Conservation (phyloP, 106 monocot genomes). For the Amphibolis antarctica region DNA sequence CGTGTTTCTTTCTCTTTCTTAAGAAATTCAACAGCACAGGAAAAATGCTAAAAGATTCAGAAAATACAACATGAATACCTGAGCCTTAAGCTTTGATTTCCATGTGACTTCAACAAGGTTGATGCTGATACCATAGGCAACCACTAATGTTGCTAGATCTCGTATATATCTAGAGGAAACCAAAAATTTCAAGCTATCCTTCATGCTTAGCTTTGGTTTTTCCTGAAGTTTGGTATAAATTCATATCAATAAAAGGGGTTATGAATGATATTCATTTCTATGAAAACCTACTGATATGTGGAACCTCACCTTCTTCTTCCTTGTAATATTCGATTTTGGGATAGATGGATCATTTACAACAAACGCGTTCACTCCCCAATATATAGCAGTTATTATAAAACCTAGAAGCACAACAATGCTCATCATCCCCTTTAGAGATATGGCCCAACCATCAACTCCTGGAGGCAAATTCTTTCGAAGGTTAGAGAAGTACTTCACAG, state of each 20-base stretch:
- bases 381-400: slow-evolving; percentile 52
- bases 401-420: slow-evolving; percentile 84
- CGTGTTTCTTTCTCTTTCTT: too few relatives aligned
- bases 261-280: neutral
- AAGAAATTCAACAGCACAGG: too few relatives aligned
- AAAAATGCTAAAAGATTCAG: neutral
- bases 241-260: neutral
- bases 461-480: slow-evolving; percentile 79
- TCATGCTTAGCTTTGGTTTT: slow-evolving; percentile 82
- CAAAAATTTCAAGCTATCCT: slow-evolving; percentile 86
- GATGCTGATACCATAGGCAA: slow-evolving; percentile 96
- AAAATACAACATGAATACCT: slow-evolving; percentile 34
- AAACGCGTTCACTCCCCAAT: slow-evolving; percentile 84
- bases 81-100: slow-evolving; percentile 98
- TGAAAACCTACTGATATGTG: neutral
- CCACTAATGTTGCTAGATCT: slow-evolving; percentile 92
- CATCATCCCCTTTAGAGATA: slow-evolving; percentile 97
- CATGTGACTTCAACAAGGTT: slow-evolving; percentile 99
- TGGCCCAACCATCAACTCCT: slow-evolving; percentile 92
- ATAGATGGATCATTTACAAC: slow-evolving; percentile 76
- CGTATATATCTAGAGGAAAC: slow-evolving; percentile 84
- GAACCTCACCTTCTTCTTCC: slow-evolving; percentile 64
- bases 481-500: slow-evolving; percentile 96
- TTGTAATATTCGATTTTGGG: slow-evolving; percentile 48
- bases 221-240: slow-evolving; percentile 40